These are phyloP conservation scores for Rhizopogon vinicolor DNA, from an alignment of 768 basidiomycete genomes.

Conservation along the genomic window DNA sequence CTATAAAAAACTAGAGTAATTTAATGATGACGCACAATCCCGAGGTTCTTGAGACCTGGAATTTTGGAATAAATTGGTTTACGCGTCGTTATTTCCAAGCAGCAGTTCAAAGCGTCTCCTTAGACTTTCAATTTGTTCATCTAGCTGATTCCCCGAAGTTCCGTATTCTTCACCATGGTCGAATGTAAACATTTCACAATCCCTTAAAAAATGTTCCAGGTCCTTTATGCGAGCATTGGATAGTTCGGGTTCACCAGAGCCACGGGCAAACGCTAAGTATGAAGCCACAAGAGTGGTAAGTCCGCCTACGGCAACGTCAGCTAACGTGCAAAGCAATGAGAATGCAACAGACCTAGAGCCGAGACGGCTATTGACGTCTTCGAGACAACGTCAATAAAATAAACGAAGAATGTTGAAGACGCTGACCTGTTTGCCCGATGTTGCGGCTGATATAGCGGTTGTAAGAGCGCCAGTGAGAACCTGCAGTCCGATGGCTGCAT, in stretches of 20 bases:
- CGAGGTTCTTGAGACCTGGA: too few species aligned
- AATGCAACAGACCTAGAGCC: slow-evolving; percentile 16
- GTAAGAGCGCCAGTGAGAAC: slow-evolving; percentile 21
- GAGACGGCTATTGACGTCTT: slow-evolving; percentile 26
- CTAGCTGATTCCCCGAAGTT: slow-evolving; percentile 6
- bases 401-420: background rate
- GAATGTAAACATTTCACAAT: slow-evolving; percentile 24
- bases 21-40: too few species aligned
- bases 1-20: too few species aligned
- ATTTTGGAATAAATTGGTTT: background rate
- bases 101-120: slow-evolving; percentile 29
- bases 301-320: slow-evolving; percentile 17
- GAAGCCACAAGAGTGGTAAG: slow-evolving; percentile 33
- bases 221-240: slow-evolving; percentile 19
- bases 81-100: slow-evolving; percentile 21
- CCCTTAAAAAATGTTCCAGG: slow-evolving; percentile 32
- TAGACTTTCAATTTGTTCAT: slow-evolving; percentile 17
- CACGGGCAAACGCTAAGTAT: slow-evolving; percentile 33
- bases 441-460: slow-evolving; percentile 18
- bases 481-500: slow-evolving; percentile 21
- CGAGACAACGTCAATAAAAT: background rate
- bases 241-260: slow-evolving; percentile 31
- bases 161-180: slow-evolving; percentile 22
- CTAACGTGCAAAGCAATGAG: background rate
- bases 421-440: slow-evolving; percentile 13